Evolutionary conservation across 2,329 filamentous ascomycete genomes (phyloP).

Genomic region (Lachnellula hyalina): DNA sequence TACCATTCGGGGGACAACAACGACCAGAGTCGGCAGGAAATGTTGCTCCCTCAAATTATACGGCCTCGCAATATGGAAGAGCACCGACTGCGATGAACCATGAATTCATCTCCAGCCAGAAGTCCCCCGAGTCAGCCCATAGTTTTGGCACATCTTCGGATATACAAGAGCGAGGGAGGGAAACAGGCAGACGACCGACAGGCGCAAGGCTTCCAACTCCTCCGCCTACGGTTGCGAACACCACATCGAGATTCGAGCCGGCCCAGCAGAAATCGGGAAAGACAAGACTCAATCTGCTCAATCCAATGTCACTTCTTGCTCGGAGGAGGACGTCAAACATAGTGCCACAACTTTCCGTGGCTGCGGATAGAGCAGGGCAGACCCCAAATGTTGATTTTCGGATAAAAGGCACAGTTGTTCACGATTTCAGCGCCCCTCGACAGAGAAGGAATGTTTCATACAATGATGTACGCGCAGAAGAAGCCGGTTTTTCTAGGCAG

Average conservation of each 20-base stretch:
- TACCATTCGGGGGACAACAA: slow-evolving; percentile 17
- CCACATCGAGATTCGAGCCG: slow-evolving; percentile 21
- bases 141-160: slow-evolving; percentile 17
- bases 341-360: slow-evolving; percentile 24
- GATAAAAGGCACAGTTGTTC: slow-evolving; percentile 58
- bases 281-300: slow-evolving; percentile 32
- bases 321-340: slow-evolving; percentile 30
- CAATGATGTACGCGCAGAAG: slow-evolving; percentile 19
- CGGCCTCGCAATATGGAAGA: slow-evolving; percentile 13
- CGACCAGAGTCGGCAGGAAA: slow-evolving; percentile 25
- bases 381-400: slow-evolving; percentile 51
- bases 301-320: slow-evolving; percentile 35
- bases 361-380: slow-evolving; percentile 15
- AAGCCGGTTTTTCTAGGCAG: slow-evolving; percentile 4
- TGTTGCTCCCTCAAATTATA: slow-evolving; percentile 11
- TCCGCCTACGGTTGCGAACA: slow-evolving; percentile 14
- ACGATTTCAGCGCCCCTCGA: slow-evolving; percentile 61
- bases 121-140: slow-evolving; percentile 13
- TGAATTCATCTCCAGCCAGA: slow-evolving; percentile 11
- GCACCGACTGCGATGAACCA: slow-evolving; percentile 12
- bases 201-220: slow-evolving; percentile 25
- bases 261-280: slow-evolving; percentile 24
- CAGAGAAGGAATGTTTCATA: slow-evolving; percentile 38
- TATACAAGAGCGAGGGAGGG: slow-evolving; percentile 15
- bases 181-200: slow-evolving; percentile 19